These are phyloP conservation scores for Xylaria scruposa DNA, from an alignment of 495 filamentous ascomycete genomes.

Conservation along the genomic window DNA sequence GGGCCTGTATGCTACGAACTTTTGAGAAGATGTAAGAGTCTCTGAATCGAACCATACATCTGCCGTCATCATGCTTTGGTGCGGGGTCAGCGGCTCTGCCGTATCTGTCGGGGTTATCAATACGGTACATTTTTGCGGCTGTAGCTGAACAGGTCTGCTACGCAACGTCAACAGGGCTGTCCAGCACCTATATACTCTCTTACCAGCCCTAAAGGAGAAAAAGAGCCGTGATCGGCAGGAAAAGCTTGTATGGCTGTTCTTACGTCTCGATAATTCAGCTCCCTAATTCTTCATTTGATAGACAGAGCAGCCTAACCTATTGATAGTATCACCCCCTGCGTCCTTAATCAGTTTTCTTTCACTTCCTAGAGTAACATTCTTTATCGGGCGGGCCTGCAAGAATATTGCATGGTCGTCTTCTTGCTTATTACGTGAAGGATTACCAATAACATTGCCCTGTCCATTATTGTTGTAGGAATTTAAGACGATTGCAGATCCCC, in stretches of 20 bases:
- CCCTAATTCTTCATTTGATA: not conserved
- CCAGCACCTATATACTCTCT: not conserved
- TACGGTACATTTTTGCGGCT: not conserved
- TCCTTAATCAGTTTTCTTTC: not conserved
- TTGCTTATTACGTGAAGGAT: not conserved
- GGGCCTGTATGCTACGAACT: not conserved
- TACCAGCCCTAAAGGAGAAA: not conserved
- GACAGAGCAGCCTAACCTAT: not conserved
- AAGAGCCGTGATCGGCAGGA: not conserved
- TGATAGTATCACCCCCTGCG: not conserved
- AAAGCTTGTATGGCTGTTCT: not conserved
- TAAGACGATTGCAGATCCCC: not conserved
- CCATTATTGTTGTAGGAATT: not conserved
- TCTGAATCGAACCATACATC: not conserved
- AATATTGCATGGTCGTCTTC: not conserved
- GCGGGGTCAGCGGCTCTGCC: conserved; percentile 9
- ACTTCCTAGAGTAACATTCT: not conserved
- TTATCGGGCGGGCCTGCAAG: not conserved
- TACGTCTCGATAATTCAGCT: not conserved
- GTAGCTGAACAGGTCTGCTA: not conserved
- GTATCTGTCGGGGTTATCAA: not conserved
- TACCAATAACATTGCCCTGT: not conserved
- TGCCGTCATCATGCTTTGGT: not conserved
- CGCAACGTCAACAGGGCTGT: not conserved
- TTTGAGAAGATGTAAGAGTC: not conserved